Base-by-base conservation (phyloP, 2,329 filamentous ascomycete genomes). In the Huntiella omanensis region DNA sequence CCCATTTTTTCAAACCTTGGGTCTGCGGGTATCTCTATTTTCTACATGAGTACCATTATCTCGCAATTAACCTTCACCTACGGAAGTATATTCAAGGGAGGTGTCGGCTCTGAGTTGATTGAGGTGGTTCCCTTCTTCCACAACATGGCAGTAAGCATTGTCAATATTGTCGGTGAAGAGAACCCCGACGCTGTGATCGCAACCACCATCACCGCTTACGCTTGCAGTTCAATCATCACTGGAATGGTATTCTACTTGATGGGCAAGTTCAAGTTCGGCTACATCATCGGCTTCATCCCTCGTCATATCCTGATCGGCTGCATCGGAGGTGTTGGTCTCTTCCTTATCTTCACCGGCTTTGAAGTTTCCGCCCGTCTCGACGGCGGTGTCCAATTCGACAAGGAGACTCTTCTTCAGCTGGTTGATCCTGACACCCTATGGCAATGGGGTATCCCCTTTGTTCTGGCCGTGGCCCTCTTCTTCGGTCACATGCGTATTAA, bases 51-150 rank as follows among this genome's bases (percentile, higher is more conserved):
- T 68, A 95, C 87, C 48, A 94, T 98, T 52, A 73, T 96, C 36
- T 83, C 91, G 0, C 91, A 98, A 59, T 62, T 98, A 44, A 82
- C 85, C 12, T 96, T 88, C 59, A 95, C 88, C 0, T 70, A 71
- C 15, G 82, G 85, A 1, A 95, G 87, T 56, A 77, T 84, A 33
- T 98, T 98, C 64, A 80, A 74, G 53, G 88, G 91, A 12, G 86
- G 84, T 3, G 77, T 98, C 49, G 91, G 91, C 4, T 96, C 91
- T 2, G 91, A 98, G 61, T 79, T 98, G 77, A 98, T 96, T 53
- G 91, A 98, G 63, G 88, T 96, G 1, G 88, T 98, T 1, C 91
- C 88, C 0, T 98, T 98, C 64, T 96, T 98, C 59, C 91, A 98
- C 64, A 93, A 88, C 56, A 98, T 98, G 88, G 87, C 91, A 1